Conservation (phyloP, 768 basidiomycete genomes). For the Termitomyces heimii region DNA sequence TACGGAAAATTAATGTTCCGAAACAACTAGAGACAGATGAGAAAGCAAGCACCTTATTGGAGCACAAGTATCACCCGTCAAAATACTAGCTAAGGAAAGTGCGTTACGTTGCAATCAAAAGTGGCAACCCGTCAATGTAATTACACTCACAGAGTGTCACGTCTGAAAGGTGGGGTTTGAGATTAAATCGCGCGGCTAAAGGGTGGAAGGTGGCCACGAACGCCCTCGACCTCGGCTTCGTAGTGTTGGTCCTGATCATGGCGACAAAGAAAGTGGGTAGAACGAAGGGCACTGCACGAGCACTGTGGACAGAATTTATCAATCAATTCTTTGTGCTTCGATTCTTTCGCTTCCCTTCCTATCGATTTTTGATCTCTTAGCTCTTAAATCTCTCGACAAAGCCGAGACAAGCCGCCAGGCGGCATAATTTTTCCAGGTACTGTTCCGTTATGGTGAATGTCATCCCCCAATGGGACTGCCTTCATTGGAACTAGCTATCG, state of each 20-base stretch:
- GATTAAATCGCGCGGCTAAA: conserved; percentile 17
- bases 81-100: conserved; percentile 20
- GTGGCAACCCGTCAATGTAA: background rate
- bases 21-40: background rate
- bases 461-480: background rate
- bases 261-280: background rate
- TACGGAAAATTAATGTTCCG: background rate
- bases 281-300: background rate
- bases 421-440: background rate
- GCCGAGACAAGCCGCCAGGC: background rate
- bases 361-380: background rate
- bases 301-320: background rate
- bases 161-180: conserved; percentile 17
- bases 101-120: conserved; percentile 1
- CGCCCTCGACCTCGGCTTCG: background rate
- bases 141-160: conserved; percentile 17
- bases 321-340: background rate
- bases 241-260: conserved; percentile 3
- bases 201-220: conserved; percentile 15
- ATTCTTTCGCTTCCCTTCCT: background rate
- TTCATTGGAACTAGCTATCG: background rate
- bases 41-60: conserved; percentile 25
- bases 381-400: background rate
- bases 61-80: conserved; percentile 32
- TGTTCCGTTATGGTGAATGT: background rate